These are phyloP conservation scores for Debaryomyces sp. DNA, from an alignment of 1,139 yeast species.

Conservation along the genomic window DNA sequence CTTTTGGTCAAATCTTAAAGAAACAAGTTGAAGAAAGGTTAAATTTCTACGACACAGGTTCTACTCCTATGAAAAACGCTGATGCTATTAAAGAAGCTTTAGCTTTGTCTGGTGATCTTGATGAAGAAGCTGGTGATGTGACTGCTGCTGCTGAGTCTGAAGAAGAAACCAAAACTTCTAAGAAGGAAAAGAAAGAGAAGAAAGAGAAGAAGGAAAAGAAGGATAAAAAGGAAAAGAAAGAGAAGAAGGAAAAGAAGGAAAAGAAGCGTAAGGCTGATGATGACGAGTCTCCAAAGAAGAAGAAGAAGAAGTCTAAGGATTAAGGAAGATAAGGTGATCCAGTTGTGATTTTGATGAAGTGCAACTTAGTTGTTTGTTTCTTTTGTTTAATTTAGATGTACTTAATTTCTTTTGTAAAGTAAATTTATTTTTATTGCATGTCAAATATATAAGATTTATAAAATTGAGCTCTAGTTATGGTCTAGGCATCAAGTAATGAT, in stretches of 20 bases:
- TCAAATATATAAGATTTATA: slow-evolving; percentile 12
- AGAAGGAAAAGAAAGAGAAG: slow-evolving; percentile 29
- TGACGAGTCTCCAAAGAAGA: slow-evolving; percentile 46
- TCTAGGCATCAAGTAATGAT: not conserved
- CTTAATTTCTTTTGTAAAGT: slow-evolving; percentile 14
- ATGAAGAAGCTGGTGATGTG: slow-evolving; percentile 16
- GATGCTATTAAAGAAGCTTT: slow-evolving; percentile 94
- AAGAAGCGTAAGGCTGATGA: slow-evolving; percentile 57
- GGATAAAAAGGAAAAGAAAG: slow-evolving; percentile 55
- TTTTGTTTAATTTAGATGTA: slow-evolving; percentile 7
- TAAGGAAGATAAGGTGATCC: slow-evolving; percentile 11
- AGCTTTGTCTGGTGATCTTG: slow-evolving; percentile 59
- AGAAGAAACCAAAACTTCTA: slow-evolving; percentile 27
- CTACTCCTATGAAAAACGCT: slow-evolving; percentile 93
- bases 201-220: slow-evolving; percentile 46
- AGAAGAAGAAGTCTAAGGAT: slow-evolving; percentile 55
- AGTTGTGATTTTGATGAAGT: slow-evolving; percentile 1
- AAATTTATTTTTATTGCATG: slow-evolving; percentile 18
- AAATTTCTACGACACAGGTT: slow-evolving; percentile 93
- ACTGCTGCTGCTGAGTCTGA: slow-evolving; percentile 20
- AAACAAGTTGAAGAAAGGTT: slow-evolving; percentile 98
- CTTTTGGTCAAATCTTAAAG: slow-evolving; percentile 88
- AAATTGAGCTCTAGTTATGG: not conserved
- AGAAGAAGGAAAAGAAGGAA: slow-evolving; percentile 55
- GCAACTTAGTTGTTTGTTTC: slow-evolving; percentile 3